Evolutionary conservation across 768 basidiomycete genomes (phyloP), one percentile per base, ranked within the genome.

Genomic region (Psilocybe azurescens): DNA sequence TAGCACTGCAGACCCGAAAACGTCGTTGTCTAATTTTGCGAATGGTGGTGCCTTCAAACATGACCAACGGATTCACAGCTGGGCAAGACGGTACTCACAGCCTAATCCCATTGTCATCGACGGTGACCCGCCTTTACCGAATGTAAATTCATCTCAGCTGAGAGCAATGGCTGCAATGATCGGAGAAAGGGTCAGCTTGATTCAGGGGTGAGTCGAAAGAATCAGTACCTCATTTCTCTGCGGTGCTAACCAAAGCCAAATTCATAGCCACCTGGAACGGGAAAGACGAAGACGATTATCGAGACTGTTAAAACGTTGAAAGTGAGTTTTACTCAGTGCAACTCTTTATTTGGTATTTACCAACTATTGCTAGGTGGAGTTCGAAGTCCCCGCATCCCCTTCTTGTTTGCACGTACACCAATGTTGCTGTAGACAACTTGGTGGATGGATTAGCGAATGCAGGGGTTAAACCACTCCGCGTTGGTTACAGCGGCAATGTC

Each of bases 321-420:
- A 81, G 87, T 88, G 53, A 18, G 64, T 64, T 11, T 60, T 16
- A 47, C 38, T 38, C 41, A 36, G 33, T 49, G 9, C 24, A n/a
- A 29, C 24, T 20, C 24, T 20, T 56, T 50, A 3, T 13, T 5
- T 36, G 8, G 20, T 10, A 57, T 48, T 18, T n/a, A 39, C 48
- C 14, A 52, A 4, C 33, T 11, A 18, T 56, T 49, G n/a, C 29
- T 50, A 94, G 89, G 72, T 76, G 3, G 86, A 94, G 69, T 98
- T 95, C 72, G 81, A 90, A 72, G 87, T 96, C 9, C 9, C 86
- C 91, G 5, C 85, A 91, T 38, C 94, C 94, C 1, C 79, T 97
- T 44, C 84, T 98, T 13, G 90, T 97, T n/a, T 93, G 93, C 73
- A 95, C 95, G 0, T 97, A 93, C 71, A 97, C 96, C 44, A 96